phyloP scores from a whole-genome alignment of 768 basidiomycete genomes.

The Tricholomella constricta region DNA sequence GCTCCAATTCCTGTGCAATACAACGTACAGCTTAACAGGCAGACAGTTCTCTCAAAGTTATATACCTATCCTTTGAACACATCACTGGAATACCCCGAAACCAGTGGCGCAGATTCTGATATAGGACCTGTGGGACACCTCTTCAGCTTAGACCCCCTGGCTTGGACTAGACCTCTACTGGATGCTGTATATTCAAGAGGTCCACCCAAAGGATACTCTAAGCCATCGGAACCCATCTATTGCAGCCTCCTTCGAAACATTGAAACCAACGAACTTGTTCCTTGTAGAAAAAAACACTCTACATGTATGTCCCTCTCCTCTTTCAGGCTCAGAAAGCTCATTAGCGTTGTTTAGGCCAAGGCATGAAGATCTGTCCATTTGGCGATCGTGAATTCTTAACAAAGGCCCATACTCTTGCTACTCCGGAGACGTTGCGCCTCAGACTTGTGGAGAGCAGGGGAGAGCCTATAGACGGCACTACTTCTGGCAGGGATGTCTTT shows the following conservation, averaged over 20 bases:
- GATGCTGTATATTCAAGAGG: conserved; percentile 1
- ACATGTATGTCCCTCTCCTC: background rate
- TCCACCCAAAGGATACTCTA: background rate
- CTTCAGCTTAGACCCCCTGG: background rate
- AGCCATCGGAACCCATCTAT: background rate
- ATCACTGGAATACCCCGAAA: conserved; percentile 1
- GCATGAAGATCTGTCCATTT: background rate
- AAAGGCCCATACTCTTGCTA: background rate
- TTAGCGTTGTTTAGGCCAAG: background rate
- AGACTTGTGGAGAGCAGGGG: background rate
- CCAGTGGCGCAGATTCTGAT: background rate
- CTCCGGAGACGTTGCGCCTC: background rate
- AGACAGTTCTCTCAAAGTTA: background rate
- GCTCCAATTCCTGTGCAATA: background rate
- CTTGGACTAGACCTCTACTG: background rate
- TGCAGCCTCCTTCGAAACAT: background rate
- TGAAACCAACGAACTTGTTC: background rate
- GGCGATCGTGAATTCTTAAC: background rate
- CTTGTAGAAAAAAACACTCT: background rate
- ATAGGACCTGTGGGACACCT: conserved; percentile 1
- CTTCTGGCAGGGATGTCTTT: background rate
- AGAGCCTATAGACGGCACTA: background rate
- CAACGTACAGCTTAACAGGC: background rate
- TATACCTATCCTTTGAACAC: background rate
- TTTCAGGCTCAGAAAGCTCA: background rate